Evolutionary conservation across 1,139 yeast species (phyloP).

Genomic region (Wickerhamiella infanticola): DNA sequence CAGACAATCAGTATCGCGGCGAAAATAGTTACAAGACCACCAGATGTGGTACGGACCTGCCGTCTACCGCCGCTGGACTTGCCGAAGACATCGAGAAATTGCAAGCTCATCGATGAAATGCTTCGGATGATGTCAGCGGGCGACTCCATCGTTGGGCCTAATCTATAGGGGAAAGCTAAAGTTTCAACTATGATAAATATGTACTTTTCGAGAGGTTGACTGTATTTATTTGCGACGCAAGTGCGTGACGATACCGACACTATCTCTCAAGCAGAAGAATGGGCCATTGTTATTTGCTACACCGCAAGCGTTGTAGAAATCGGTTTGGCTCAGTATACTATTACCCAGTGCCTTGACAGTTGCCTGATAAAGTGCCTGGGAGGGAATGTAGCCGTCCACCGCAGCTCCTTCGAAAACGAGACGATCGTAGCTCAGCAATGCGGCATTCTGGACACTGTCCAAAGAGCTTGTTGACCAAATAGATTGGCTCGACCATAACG

Average conservation of each 20-base stretch:
- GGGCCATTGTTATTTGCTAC: not conserved
- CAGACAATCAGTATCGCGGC: constrained; percentile 49
- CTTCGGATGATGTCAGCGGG: not conserved
- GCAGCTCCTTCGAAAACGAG: constrained; percentile 16
- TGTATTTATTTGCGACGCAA: constrained; percentile 7
- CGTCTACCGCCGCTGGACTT: constrained; percentile 78
- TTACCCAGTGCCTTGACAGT: constrained; percentile 16
- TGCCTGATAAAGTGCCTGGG: constrained; percentile 22
- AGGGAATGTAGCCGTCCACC: constrained; percentile 23
- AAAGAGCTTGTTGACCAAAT: not conserved
- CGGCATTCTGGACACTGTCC: constrained; percentile 12
- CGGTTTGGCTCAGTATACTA: constrained; percentile 17
- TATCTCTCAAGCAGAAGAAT: constrained; percentile 21
- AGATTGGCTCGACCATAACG: constrained; percentile 2
- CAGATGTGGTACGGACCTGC: constrained; percentile 76
- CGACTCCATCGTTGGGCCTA: too few species aligned
- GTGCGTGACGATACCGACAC: constrained; percentile 24
- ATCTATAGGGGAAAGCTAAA: too few species aligned
- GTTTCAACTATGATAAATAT: too few species aligned
- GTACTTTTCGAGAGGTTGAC: too few species aligned
- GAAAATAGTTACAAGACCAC: constrained; percentile 71
- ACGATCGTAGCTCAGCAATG: constrained; percentile 17
- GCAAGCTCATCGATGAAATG: constrained; percentile 20
- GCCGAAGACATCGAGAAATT: constrained; percentile 76
- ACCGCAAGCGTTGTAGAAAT: constrained; percentile 20